Conservation (phyloP, 331 rosid species). For the Acacia pycnantha region DNA sequence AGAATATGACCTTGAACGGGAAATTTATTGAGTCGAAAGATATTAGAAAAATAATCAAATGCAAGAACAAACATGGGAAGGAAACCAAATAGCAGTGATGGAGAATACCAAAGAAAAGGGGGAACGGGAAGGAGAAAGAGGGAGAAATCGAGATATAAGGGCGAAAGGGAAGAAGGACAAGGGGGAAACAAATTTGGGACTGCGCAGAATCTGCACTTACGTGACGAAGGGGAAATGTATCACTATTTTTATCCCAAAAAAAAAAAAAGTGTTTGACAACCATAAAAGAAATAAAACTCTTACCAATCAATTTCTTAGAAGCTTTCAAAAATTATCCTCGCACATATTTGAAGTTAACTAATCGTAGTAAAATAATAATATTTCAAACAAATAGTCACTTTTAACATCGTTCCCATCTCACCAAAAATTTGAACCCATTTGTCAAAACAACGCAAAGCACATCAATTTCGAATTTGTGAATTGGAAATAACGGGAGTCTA, state of each 20-base stretch:
- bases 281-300: neutral
- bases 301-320: neutral
- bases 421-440: neutral
- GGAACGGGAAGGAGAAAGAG: neutral
- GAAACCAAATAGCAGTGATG: neutral
- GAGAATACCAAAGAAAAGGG: neutral
- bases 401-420: neutral
- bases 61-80: neutral
- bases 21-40: neutral
- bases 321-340: neutral
- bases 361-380: neutral
- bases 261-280: neutral
- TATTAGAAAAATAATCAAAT: neutral
- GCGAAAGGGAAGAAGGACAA: neutral
- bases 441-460: neutral
- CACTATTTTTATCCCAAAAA: neutral
- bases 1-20: neutral
- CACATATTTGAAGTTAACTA: neutral
- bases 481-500: neutral
- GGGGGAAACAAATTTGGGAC: neutral
- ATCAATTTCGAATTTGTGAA: neutral
- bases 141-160: neutral
- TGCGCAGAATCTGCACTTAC: neutral
- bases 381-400: neutral
- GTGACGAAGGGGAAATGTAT: neutral